Percentiles rank a stretch among this genome's conserved stretches.
phyloP scores from a whole-genome alignment of 2,329 filamentous ascomycete genomes.

The Tolypocladium inflatum region DNA sequence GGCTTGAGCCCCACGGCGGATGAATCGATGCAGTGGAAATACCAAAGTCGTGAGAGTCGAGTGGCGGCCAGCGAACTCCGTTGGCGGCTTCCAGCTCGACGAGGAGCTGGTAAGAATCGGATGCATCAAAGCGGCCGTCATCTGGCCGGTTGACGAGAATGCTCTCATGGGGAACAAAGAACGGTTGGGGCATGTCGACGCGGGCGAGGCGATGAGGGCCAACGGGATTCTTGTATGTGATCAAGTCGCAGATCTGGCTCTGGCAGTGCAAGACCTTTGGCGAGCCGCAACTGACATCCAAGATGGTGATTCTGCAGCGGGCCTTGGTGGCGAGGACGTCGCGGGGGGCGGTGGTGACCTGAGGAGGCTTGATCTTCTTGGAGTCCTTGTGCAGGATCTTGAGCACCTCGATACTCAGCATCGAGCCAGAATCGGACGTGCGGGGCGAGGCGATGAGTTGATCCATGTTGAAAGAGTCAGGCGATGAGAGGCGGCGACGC shows the following conservation, averaged over 20 bases:
- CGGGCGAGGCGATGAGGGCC: constrained; percentile 36
- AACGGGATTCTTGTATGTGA: constrained; percentile 36
- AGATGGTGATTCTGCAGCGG: constrained; percentile 27
- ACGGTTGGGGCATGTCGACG: constrained; percentile 38
- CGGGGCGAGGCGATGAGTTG: constrained; percentile 20
- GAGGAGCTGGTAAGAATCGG: constrained; percentile 38
- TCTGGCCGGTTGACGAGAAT: constrained; percentile 39
- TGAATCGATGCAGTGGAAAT: constrained; percentile 10
- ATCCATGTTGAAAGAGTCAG: constrained; percentile 22
- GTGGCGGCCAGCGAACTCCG: constrained; percentile 42
- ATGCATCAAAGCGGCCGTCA: constrained; percentile 35
- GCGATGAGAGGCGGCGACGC: constrained; percentile 37
- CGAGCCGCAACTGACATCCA: constrained; percentile 22
- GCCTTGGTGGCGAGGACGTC: constrained; percentile 22
- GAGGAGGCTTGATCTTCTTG: constrained; percentile 22
- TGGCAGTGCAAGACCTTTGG: constrained; percentile 40
- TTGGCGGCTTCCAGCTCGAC: constrained; percentile 44
- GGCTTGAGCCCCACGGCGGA: constrained; percentile 10
- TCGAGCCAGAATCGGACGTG: constrained; percentile 24
- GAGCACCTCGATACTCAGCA: constrained; percentile 42
- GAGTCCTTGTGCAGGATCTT: constrained; percentile 42
- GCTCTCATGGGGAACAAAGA: constrained; percentile 41
- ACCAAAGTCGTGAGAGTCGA: constrained; percentile 26
- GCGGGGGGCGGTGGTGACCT: constrained; percentile 17
- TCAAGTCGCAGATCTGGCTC: constrained; percentile 44